Conservation (phyloP, 179 eudicot genomes). For the Gypsophila paniculata region DNA sequence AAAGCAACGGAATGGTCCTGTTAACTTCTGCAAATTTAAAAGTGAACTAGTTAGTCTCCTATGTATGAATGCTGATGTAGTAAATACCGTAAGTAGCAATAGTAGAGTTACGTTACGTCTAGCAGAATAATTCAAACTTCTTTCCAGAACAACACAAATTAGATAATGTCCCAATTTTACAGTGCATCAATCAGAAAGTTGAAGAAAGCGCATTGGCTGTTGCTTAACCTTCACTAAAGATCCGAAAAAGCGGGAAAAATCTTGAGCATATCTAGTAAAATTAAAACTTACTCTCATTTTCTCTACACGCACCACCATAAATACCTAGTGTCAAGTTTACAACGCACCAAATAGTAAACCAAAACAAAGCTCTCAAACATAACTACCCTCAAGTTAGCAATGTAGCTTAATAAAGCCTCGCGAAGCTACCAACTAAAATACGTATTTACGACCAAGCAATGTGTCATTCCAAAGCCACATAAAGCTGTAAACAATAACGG, state of each 20-base stretch:
- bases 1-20: neutral
- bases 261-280: neutral
- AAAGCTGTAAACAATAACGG: neutral
- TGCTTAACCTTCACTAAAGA: neutral
- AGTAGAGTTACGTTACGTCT: neutral
- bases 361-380: neutral
- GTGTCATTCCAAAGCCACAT: neutral
- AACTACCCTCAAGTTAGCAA: constrained; percentile 9
- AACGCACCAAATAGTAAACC: neutral
- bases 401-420: constrained; percentile 6
- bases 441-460: neutral
- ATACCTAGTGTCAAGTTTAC: neutral
- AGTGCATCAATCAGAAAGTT: neutral
- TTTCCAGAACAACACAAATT: neutral
- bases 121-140: neutral
- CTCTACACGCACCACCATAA: neutral
- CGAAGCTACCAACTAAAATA: neutral
- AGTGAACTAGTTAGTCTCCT: neutral
- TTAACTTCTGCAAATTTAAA: neutral
- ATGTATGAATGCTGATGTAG: neutral
- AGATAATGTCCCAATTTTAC: neutral
- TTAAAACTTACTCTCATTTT: neutral
- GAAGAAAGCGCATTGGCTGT: neutral
- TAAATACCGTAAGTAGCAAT: neutral
- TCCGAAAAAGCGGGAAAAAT: neutral